Conservation (phyloP, 257 asterid species). For the Ehretia macrophylla region DNA sequence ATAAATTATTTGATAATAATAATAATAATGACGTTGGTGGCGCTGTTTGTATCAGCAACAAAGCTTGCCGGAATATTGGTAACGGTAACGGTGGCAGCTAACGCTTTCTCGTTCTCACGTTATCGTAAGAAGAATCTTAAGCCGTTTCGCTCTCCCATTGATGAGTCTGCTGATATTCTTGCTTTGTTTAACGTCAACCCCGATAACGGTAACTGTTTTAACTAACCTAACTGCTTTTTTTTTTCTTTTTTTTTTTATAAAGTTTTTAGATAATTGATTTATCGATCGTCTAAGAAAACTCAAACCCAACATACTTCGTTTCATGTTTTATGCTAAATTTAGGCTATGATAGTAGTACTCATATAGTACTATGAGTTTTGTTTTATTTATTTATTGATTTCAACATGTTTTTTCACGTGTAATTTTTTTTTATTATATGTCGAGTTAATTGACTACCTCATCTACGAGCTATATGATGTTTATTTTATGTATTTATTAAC, state of each 20-base stretch:
- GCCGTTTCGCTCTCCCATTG: constrained; percentile 61
- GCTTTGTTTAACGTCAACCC: constrained; percentile 56
- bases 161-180: constrained; percentile 64
- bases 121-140: constrained; percentile 54
- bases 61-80: constrained; percentile 78
- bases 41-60: constrained; percentile 62
- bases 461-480: too few relatives aligned
- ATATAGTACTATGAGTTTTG: too few relatives aligned
- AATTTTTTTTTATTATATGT: too few relatives aligned
- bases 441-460: too few relatives aligned
- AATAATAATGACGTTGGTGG: constrained; percentile 38
- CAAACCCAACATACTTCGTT: too few relatives aligned
- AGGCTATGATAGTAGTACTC: too few relatives aligned
- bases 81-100: constrained; percentile 81
- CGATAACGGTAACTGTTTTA: constrained; percentile 25
- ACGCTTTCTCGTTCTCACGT: constrained; percentile 64
- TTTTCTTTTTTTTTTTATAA: neutral
- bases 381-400: too few relatives aligned
- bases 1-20: too few relatives aligned
- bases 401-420: too few relatives aligned
- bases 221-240: neutral
- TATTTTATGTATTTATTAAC: too few relatives aligned
- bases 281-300: neutral
- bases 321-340: too few relatives aligned
- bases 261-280: neutral